Evolutionary conservation across 177 flowering plant genomes (phyloP).

Genomic region (Vitis hybrid): DNA sequence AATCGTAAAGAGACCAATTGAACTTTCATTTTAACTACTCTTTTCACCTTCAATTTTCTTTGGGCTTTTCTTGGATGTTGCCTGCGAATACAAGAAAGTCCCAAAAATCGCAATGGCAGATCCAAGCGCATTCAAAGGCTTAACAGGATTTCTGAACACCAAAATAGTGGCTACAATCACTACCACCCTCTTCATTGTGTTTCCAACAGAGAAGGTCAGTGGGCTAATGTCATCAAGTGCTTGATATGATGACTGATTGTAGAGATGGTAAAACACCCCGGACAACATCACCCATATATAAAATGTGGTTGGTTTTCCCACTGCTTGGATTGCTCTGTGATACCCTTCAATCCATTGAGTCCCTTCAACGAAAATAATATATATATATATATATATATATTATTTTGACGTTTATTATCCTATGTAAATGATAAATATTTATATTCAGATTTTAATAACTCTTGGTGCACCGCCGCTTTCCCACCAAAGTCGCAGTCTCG

Average conservation of each 20-base stretch:
- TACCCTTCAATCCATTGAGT: constrained; percentile 85
- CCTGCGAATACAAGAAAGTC: constrained; percentile 91
- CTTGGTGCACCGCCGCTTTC: too few species aligned
- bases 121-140: constrained; percentile 84
- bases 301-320: constrained; percentile 57
- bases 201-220: constrained; percentile 83
- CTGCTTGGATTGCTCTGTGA: constrained; percentile 47
- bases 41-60: constrained; percentile 55
- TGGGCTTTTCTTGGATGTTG: constrained; percentile 38
- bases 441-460: too few species aligned
- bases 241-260: constrained; percentile 85
- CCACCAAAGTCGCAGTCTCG: too few species aligned
- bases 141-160: constrained; percentile 85
- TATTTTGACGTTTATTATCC: too few species aligned
- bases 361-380: constrained; percentile 80
- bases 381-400: too few species aligned
- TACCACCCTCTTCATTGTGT: constrained; percentile 94
- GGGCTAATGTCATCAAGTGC: constrained; percentile 93
- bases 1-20: background rate
- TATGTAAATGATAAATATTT: too few species aligned
- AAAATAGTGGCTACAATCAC: constrained; percentile 72
- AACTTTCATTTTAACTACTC: constrained; percentile 26
- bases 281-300: constrained; percentile 77
- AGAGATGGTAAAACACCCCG: constrained; percentile 83
- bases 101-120: constrained; percentile 89